Evolutionary conservation across 2,329 filamentous ascomycete genomes (phyloP).

Genomic region (Ophiostoma sp.): DNA sequence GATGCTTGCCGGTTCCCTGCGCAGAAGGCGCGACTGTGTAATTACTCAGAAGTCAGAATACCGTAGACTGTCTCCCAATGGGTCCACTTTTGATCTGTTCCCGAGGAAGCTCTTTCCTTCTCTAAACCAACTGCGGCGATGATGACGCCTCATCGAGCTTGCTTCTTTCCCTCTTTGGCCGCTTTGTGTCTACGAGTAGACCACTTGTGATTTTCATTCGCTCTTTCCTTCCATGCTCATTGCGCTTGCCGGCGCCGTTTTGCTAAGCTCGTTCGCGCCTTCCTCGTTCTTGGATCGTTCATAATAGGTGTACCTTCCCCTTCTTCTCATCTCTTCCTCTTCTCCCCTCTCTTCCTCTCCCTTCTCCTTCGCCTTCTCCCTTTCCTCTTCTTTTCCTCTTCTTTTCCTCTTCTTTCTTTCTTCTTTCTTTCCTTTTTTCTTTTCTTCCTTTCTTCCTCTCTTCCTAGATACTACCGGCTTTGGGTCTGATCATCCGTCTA

Average conservation of each 20-base stretch:
- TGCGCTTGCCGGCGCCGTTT: neutral
- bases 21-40: neutral
- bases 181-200: neutral
- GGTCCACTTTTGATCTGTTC: neutral
- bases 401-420: neutral
- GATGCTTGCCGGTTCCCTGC: neutral
- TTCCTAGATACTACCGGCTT: neutral
- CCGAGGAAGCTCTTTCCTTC: slow-evolving; percentile 9
- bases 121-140: slow-evolving; percentile 11
- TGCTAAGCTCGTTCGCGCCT: slow-evolving; percentile 1
- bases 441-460: neutral
- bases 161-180: neutral
- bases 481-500: neutral
- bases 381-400: neutral
- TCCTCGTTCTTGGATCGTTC: neutral
- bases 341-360: neutral
- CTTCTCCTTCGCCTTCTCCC: neutral
- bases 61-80: neutral
- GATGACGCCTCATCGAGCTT: slow-evolving; percentile 10
- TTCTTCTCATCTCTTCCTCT: neutral
- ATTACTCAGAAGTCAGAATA: neutral
- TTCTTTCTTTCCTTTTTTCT: neutral
- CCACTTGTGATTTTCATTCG: neutral
- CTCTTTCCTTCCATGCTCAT: slow-evolving; percentile 1
- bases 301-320: slow-evolving; percentile 1